Conservation (phyloP, 169 alveolate species). For the Cryptosporidium andersoni region DNA sequence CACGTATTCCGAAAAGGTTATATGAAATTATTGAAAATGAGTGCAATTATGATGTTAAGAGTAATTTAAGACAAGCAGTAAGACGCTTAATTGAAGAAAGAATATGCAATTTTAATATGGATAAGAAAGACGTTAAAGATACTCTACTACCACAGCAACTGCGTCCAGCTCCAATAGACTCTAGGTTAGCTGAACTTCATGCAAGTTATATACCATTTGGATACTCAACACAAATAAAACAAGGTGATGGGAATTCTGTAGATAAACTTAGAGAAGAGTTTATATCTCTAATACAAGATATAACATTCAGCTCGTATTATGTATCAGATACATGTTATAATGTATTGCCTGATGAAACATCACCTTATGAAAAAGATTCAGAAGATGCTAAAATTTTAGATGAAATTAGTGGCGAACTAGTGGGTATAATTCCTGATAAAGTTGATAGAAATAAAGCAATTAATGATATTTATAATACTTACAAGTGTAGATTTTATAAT, state of each 20-base stretch:
- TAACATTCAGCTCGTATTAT: slow-evolving; percentile 62
- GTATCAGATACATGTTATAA: slow-evolving; percentile 27
- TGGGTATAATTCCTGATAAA: slow-evolving; percentile 57
- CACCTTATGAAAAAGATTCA: slow-evolving; percentile 62
- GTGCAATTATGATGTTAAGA: slow-evolving; percentile 66
- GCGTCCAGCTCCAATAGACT: slow-evolving; percentile 36
- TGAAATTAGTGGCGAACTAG: slow-evolving; percentile 64
- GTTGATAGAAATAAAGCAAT: slow-evolving; percentile 41
- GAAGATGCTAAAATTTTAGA: slow-evolving; percentile 46
- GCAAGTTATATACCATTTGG: slow-evolving; percentile 68
- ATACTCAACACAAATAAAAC: slow-evolving; percentile 52
- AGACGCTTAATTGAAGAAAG: slow-evolving; percentile 63
- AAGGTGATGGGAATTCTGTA: slow-evolving; percentile 28
- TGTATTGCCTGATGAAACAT: slow-evolving; percentile 67
- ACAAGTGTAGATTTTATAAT: slow-evolving; percentile 56
- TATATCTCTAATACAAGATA: slow-evolving; percentile 23
- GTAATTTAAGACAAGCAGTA: slow-evolving; percentile 52
- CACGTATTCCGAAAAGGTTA: slow-evolving; percentile 45
- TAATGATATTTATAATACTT: slow-evolving; percentile 57
- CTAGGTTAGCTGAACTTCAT: slow-evolving; percentile 38
- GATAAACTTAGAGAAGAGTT: slow-evolving; percentile 55
- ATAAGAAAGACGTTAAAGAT: slow-evolving; percentile 34
- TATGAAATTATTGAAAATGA: slow-evolving; percentile 71
- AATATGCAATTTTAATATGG: slow-evolving; percentile 56
- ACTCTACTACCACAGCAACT: slow-evolving; percentile 45